Evolutionary conservation across 1,284 basidiomycete genomes (phyloP).

Genomic region (Leccinum colubrinum): DNA sequence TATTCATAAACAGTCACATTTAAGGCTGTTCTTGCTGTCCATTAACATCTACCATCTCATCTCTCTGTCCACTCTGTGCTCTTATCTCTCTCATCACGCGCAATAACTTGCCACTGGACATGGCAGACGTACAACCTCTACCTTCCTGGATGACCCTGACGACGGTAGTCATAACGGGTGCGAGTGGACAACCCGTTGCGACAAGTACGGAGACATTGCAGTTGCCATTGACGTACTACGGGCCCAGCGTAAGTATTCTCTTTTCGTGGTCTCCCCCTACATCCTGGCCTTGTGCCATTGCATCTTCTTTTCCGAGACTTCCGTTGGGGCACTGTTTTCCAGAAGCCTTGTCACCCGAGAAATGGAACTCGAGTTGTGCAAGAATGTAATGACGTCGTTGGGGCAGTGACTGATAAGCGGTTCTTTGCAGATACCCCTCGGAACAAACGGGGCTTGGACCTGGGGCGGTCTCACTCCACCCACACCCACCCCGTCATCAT

Average conservation of each 20-base stretch:
- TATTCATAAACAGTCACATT: conserved; percentile 2
- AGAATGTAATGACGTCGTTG: conserved; percentile 12
- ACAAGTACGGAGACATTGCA: conserved; percentile 52
- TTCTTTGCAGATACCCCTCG: conserved; percentile 60
- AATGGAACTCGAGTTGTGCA: not conserved
- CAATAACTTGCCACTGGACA: conserved; percentile 14
- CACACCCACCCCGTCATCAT: conserved; percentile 27
- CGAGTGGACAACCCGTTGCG: conserved; percentile 46
- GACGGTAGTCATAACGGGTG: conserved; percentile 47
- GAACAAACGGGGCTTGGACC: conserved; percentile 54
- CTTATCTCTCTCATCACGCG: conserved; percentile 2
- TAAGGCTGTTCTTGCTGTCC: conserved; percentile 3
- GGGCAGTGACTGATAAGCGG: conserved; percentile 11
- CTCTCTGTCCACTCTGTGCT: conserved; percentile 4
- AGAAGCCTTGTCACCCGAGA: not conserved
- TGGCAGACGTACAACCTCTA: conserved; percentile 55
- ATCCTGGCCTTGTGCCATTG: not conserved
- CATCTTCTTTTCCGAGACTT: not conserved
- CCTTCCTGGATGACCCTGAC: conserved; percentile 66
- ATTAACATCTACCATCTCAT: conserved; percentile 2
- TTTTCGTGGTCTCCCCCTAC: not conserved
- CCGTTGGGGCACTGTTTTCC: not conserved
- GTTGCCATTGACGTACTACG: conserved; percentile 70
- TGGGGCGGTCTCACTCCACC: conserved; percentile 64
- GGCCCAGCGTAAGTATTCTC: conserved; percentile 59